phyloP scores from a whole-genome alignment of 805 yeast species.

The Kuraishia floccosa region DNA sequence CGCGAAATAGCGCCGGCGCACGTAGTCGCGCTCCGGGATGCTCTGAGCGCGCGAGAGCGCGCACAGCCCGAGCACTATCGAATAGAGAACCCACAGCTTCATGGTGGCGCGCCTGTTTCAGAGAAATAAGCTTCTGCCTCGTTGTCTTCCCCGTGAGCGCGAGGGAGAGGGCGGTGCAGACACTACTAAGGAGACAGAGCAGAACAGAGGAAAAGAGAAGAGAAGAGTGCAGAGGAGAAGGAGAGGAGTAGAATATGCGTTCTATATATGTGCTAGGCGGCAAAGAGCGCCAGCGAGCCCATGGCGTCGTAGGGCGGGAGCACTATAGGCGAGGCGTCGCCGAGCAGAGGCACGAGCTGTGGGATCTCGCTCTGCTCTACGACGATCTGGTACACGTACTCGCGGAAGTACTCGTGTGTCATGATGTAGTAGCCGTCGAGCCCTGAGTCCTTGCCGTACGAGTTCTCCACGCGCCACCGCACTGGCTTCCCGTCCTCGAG shows the following conservation, averaged over 20 bases:
- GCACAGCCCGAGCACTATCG: not conserved
- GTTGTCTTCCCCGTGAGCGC: not conserved
- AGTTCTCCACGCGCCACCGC: constrained; percentile 66
- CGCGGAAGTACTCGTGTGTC: constrained; percentile 67
- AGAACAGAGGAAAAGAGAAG: not conserved
- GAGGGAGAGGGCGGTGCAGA: not conserved
- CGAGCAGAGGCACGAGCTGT: constrained; percentile 23
- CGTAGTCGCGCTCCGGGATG: constrained; percentile 32
- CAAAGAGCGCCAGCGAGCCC: constrained; percentile 51
- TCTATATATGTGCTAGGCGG: not conserved
- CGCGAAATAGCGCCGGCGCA: constrained; percentile 44
- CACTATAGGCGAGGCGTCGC: constrained; percentile 35
- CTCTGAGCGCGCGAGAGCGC: not conserved
- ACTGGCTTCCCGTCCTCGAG: constrained; percentile 52
- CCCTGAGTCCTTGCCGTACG: constrained; percentile 67
- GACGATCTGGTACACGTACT: constrained; percentile 65
- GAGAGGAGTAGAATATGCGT: not conserved
- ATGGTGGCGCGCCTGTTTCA: too few relatives aligned
- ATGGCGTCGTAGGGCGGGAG: constrained; percentile 73
- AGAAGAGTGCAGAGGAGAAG: too few relatives aligned
- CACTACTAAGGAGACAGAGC: not conserved
- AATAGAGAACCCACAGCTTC: not conserved
- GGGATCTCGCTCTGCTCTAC: constrained; percentile 40
- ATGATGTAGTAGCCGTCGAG: constrained; percentile 57
- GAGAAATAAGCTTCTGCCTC: too few relatives aligned